Evolutionary conservation across 2,329 filamentous ascomycete genomes (phyloP), one percentile per base, ranked within the genome.

Genomic region (Monilinia fructigena): DNA sequence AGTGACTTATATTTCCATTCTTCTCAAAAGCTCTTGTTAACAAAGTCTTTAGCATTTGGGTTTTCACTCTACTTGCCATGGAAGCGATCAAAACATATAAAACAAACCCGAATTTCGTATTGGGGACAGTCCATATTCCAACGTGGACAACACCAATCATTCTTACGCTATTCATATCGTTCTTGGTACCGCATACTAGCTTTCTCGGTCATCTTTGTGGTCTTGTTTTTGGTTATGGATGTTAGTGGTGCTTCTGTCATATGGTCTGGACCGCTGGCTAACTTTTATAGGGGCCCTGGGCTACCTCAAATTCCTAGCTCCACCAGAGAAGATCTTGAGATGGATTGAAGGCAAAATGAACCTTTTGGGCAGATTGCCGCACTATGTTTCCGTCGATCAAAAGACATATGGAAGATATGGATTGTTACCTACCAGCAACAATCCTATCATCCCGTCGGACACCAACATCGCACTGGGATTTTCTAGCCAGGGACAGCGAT

Each of bases 401-500:
- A 97, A 97, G 83, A 97, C 92, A 7, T 97, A 94, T 74, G 94
- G 94, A 10, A 85, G 94, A 63, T 97, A 96, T 74, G 94, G 94
- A 2, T 90, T 97, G 18, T 80, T 98, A 66, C 94, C 93, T 2
- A 83, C 86, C 1, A 81, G 77, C 26, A 76, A 73, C 52, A 69
- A 70, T 74, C 74, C 52, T 76, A 78, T 65, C 75, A 78, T 23
- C 73, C 77, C 47, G 74, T 75, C 55, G 75, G 81, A 69, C 77
- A 66, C 60, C 23, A 68, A 68, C 45, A 70, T 83, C 20, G 80
- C 83, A 1, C 81, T 90, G 72, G 87, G 86, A 65, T 84, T 90
- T 67, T 86, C 85, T 23, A 83, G 81, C 60, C 84, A 53, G 12
- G 18, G 83, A 31, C 90, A 92, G 76, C 83, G 90, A 70, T 79